Evolutionary conservation across 2,329 filamentous ascomycete genomes (phyloP), one percentile per base, ranked within the genome.

Genomic region (Fusarium albidum): DNA sequence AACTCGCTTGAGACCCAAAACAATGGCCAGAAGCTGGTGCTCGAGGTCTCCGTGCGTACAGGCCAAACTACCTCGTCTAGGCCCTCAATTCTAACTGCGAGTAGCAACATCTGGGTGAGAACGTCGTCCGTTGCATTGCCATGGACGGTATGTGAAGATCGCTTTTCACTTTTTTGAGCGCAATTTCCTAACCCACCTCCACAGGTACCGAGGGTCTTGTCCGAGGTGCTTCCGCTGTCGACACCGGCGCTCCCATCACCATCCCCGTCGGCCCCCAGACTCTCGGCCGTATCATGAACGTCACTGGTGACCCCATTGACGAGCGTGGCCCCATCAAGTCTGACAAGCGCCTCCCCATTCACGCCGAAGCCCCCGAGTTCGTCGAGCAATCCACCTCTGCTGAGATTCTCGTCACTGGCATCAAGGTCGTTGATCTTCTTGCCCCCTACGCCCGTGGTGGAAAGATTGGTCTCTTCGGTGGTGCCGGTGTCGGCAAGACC

Each of bases 401-500:
- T 71, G 95, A 99, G 84, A 88, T 99, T 79, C 88, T 99, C 70
- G 91, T 96, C 73, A 99, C 95, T 69, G 95, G 95, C 89, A 99
- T 99, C 88, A 99, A 99, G 90, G 95, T 99, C 79, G 95, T 99
- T 82, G 95, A 99, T 79, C 87, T 99, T 68, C 88, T 99, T 74
- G 95, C 95, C 72, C 95, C 95, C 73, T 99, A 99, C 81, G 95
- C 95, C 78, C 95, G 95, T 96, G 95, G 95, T 92, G 95, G 95
- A 88, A 99, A 99, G 90, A 99, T 99, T 87, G 95, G 95, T 91
- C 92, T 99, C 71, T 99, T 99, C 84, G 95, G 95, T 83, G 95
- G 95, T 94, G 95, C 95, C 73, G 95, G 95, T 96, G 95, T 99
- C 86, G 95, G 95, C 81, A 99, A 99, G 90, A 99, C 95, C 78